These are phyloP conservation scores for Linnemannia elongata DNA, from an alignment of 192 early-diverging fungal species.

Conservation along the genomic window DNA sequence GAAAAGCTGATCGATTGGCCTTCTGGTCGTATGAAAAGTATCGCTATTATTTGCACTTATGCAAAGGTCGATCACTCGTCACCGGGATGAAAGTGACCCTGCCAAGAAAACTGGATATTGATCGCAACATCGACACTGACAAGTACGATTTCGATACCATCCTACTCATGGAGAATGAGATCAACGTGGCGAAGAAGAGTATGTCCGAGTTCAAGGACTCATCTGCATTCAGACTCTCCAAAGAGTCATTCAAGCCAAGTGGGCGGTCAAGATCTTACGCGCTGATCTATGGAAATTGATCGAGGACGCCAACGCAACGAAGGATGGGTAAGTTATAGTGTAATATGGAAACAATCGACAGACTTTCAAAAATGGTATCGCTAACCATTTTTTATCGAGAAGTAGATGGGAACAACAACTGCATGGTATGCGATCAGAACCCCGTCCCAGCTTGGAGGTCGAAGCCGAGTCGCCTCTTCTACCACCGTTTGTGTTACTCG, in stretches of 20 bases:
- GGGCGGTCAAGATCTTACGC: background rate
- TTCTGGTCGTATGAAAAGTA: background rate
- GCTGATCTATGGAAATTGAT: conserved; percentile 1
- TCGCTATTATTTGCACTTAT: background rate
- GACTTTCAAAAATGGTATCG: too few relatives aligned
- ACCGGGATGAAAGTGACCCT: background rate
- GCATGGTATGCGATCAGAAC: too few relatives aligned
- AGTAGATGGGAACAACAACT: too few relatives aligned
- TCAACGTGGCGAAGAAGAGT: background rate
- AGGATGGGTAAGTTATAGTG: background rate
- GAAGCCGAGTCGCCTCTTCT: too few relatives aligned
- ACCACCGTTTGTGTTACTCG: too few relatives aligned
- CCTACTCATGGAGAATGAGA: background rate
- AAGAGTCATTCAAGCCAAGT: conserved; percentile 1
- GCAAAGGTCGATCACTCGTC: background rate
- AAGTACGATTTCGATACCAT: conserved; percentile 1
- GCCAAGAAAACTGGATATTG: background rate
- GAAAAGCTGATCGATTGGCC: background rate
- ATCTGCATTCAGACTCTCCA: background rate
- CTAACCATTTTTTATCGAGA: too few relatives aligned
- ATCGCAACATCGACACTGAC: background rate
- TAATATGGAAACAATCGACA: too few relatives aligned
- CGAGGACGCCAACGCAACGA: background rate
- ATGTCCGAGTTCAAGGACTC: background rate
- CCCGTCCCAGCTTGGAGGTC: too few relatives aligned